A percentile compares a stretch with the other conserved stretches of the same genome.
These are phyloP conservation scores for Pseudogymnoascus sp. DNA, from an alignment of 2,329 filamentous ascomycete species.

Conservation along the genomic window DNA sequence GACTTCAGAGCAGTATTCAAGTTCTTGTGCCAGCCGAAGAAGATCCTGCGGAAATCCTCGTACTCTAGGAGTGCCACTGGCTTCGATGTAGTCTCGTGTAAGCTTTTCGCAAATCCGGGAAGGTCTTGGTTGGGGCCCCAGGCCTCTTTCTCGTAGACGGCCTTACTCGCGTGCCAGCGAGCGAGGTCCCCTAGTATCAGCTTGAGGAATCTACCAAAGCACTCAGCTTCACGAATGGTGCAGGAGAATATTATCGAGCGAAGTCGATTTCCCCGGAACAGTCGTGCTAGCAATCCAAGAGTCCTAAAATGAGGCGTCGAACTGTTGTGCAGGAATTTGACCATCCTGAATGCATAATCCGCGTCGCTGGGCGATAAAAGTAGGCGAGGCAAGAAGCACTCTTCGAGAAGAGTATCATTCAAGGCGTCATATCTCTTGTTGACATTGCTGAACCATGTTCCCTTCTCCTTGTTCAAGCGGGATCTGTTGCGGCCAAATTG, in stretches of 20 bases:
- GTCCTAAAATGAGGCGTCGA: slow-evolving; percentile 82
- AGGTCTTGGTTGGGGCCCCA: slow-evolving; percentile 57
- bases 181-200: slow-evolving; percentile 72
- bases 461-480: slow-evolving; percentile 66
- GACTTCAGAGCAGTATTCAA: slow-evolving; percentile 71
- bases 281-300: slow-evolving; percentile 70
- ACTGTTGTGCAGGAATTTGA: slow-evolving; percentile 78
- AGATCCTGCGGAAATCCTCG: slow-evolving; percentile 73
- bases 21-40: slow-evolving; percentile 86
- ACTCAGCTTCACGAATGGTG: slow-evolving; percentile 83
- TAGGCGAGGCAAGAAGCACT: slow-evolving; percentile 84
- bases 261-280: slow-evolving; percentile 77
- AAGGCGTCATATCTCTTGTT: slow-evolving; percentile 56
- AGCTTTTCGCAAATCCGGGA: slow-evolving; percentile 68
- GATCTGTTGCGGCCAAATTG: slow-evolving; percentile 59
- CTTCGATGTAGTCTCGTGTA: slow-evolving; percentile 58
- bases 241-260: slow-evolving; percentile 79
- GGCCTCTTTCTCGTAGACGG: slow-evolving; percentile 74
- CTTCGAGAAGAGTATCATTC: slow-evolving; percentile 72
- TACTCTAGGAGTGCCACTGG: slow-evolving; percentile 68
- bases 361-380: slow-evolving; percentile 79
- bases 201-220: slow-evolving; percentile 84
- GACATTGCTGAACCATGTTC: slow-evolving; percentile 65
- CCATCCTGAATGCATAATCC: slow-evolving; percentile 77
- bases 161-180: slow-evolving; percentile 73